A percentile compares a stretch with the other conserved stretches of the same genome.
Evolutionary conservation across 345 rosid species (phyloP).

Genomic region (Angophora floribunda): DNA sequence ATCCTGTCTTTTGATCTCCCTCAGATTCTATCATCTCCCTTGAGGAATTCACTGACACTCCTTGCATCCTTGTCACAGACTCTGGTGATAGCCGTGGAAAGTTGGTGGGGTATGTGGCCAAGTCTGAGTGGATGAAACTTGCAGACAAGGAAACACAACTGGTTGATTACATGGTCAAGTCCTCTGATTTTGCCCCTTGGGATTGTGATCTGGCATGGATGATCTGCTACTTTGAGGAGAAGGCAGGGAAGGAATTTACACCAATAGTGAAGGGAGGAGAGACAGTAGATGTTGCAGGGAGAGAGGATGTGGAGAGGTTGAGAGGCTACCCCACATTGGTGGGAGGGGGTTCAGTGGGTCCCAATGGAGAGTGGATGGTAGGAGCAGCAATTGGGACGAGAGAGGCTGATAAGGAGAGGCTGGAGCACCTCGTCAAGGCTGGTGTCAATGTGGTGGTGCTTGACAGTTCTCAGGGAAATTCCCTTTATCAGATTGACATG

Average conservation of each 20-base stretch:
- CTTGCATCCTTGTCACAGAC: conserved; percentile 1
- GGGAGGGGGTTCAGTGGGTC: conserved; percentile 54
- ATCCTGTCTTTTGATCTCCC: conserved; percentile 31
- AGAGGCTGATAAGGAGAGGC: conserved; percentile 70
- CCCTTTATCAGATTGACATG: conserved; percentile 83
- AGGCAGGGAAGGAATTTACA: conserved; percentile 31
- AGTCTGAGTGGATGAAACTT: conserved; percentile 41
- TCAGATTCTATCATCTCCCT: neutral
- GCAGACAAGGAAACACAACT: conserved; percentile 46
- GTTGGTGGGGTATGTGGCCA: conserved; percentile 50
- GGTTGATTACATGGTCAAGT: conserved; percentile 45
- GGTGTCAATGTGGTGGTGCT: conserved; percentile 64
- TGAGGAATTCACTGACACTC: neutral
- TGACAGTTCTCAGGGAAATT: conserved; percentile 95
- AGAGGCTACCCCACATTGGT: conserved; percentile 64
- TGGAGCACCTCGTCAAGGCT: conserved; percentile 65
- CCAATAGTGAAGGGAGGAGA: conserved; percentile 50
- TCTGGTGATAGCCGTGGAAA: conserved; percentile 39
- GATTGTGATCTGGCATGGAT: conserved; percentile 45
- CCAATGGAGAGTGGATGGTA: conserved; percentile 84
- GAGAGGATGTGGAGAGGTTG: conserved; percentile 68
- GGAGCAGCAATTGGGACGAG: conserved; percentile 87
- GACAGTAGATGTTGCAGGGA: conserved; percentile 52
- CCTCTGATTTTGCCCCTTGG: conserved; percentile 38
- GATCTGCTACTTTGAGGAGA: conserved; percentile 29